A percentile compares a stretch with the other conserved stretches of the same genome.
These are phyloP conservation scores for Breviolum minutum DNA, from an alignment of 73 alveolate genomes.

Conservation along the genomic window DNA sequence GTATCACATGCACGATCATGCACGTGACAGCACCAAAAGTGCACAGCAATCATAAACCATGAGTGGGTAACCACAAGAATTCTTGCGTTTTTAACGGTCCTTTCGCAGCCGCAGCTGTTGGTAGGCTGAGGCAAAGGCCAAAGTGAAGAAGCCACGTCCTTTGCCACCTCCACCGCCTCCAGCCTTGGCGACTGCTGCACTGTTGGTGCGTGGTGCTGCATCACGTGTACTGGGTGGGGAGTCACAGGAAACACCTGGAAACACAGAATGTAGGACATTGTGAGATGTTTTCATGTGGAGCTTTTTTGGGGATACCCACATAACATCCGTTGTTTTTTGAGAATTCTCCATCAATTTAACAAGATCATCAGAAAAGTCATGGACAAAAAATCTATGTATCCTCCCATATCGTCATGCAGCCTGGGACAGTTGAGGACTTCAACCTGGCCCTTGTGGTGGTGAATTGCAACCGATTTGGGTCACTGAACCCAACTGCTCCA, in stretches of 20 bases:
- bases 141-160: constrained; percentile 88
- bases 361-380: too few relatives aligned
- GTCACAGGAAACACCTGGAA: background rate
- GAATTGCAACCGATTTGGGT: constrained; percentile 95
- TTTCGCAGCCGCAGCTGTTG: background rate
- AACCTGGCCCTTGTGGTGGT: constrained; percentile 91
- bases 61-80: too few relatives aligned
- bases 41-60: too few relatives aligned
- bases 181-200: constrained; percentile 81
- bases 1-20: too few relatives aligned
- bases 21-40: too few relatives aligned
- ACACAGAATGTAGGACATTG: too few relatives aligned
- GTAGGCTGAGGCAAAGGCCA: constrained; percentile 58
- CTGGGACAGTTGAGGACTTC: constrained; percentile 2
- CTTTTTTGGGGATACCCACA: too few relatives aligned
- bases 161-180: constrained; percentile 93
- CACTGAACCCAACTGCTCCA: constrained; percentile 63
- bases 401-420: too few relatives aligned
- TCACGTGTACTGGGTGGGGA: constrained; percentile 52
- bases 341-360: too few relatives aligned
- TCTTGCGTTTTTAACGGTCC: background rate
- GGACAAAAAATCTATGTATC: too few relatives aligned
- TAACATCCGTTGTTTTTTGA: too few relatives aligned
- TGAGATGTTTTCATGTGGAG: too few relatives aligned
- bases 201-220: constrained; percentile 83